A percentile compares a stretch with the other conserved stretches of the same genome.
These are phyloP conservation scores for Agroathelia rolfsii DNA, from an alignment of 1,284 basidiomycete genomes.

Conservation along the genomic window DNA sequence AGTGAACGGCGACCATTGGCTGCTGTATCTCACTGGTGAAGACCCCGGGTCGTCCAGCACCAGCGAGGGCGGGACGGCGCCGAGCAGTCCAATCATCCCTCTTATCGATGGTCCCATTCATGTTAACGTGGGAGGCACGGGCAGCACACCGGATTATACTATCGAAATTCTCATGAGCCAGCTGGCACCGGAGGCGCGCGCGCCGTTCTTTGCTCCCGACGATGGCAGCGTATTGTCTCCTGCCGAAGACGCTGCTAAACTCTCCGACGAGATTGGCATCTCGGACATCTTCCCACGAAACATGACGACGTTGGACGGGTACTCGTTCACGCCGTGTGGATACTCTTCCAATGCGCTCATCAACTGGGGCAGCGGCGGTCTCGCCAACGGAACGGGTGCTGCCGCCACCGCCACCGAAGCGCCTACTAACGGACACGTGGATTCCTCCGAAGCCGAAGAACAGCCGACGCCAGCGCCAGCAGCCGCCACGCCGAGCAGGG, in stretches of 20 bases:
- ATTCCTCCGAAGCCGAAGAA: slow-evolving; percentile 16
- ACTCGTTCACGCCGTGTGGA: slow-evolving; percentile 92
- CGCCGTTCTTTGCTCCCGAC: slow-evolving; percentile 57
- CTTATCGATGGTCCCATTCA: slow-evolving; percentile 4
- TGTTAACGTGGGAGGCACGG: slow-evolving; percentile 17
- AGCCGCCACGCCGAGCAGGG: slow-evolving; percentile 29
- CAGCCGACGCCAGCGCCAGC: too few species aligned
- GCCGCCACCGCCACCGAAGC: too few species aligned
- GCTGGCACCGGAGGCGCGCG: slow-evolving; percentile 67
- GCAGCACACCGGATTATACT: slow-evolving; percentile 67
- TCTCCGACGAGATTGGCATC: slow-evolving; percentile 78
- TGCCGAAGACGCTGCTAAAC: slow-evolving; percentile 24
- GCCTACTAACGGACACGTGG: too few species aligned
- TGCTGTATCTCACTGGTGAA: slow-evolving; percentile 78
- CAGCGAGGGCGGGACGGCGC: slow-evolving; percentile 8
- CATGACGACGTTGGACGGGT: slow-evolving; percentile 83
- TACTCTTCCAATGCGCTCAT: slow-evolving; percentile 94
- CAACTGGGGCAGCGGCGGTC: slow-evolving; percentile 41
- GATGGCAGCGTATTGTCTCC: too few species aligned
- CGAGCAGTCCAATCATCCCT: slow-evolving; percentile 11
- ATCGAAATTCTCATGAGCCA: slow-evolving; percentile 99
- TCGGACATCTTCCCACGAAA: slow-evolving; percentile 71
- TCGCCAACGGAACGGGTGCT: too few species aligned
- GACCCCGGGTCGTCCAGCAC: slow-evolving; percentile 17
- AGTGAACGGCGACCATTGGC: slow-evolving; percentile 98